These are phyloP conservation scores for Boletus rufocinnamomeus DNA, from an alignment of 768 basidiomycete species.

Conservation along the genomic window DNA sequence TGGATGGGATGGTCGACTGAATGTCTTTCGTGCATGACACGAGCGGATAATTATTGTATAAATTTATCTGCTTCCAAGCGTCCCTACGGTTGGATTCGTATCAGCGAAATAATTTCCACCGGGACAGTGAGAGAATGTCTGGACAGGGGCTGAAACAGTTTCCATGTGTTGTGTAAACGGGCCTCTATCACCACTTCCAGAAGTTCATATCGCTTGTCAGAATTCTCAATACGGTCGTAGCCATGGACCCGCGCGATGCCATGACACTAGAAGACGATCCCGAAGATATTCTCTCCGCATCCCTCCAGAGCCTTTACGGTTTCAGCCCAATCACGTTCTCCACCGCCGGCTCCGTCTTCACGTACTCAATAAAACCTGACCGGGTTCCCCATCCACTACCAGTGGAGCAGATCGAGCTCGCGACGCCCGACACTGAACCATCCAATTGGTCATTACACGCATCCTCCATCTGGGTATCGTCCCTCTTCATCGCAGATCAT, in stretches of 20 bases:
- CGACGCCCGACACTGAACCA: conserved; percentile 64
- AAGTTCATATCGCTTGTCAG: not conserved
- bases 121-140: not conserved
- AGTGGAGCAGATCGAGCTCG: conserved; percentile 41
- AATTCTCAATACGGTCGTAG: too few relatives aligned
- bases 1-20: conserved; percentile 87
- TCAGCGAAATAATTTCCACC: not conserved
- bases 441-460: conserved; percentile 79
- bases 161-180: not conserved
- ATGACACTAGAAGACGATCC: conserved; percentile 37
- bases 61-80: not conserved
- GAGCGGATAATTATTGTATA: not conserved
- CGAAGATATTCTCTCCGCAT: conserved; percentile 69
- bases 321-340: conserved; percentile 61
- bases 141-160: not conserved
- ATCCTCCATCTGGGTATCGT: conserved; percentile 73
- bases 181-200: too few relatives aligned
- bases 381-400: conserved; percentile 16
- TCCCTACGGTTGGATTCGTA: too few relatives aligned
- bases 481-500: conserved; percentile 68
- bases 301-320: conserved; percentile 63
- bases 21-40: conserved; percentile 63
- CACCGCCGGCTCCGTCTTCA: conserved; percentile 54
- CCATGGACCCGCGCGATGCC: not conserved
- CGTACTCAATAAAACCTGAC: conserved; percentile 38